Base-by-base conservation (phyloP, 148 eudicot species). In the Spergularia bocconei region DNA sequence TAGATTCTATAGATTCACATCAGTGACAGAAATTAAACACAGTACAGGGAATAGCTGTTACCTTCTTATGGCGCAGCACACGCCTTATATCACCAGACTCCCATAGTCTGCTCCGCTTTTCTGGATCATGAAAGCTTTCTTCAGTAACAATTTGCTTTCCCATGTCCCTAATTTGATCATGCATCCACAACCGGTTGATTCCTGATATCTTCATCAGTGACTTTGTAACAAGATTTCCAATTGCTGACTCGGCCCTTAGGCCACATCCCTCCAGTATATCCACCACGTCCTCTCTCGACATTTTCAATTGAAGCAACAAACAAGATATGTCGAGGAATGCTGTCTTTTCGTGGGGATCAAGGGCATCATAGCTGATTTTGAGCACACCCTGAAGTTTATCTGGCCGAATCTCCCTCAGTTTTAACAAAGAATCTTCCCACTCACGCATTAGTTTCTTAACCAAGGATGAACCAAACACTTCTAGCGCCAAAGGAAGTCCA, bases 101-200 rank as follows among this genome's bases (percentile, higher is more conserved):
- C 93, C 93, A 90, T 7, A 90, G 61, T 75, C 93, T 87, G 69
- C 89, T 90, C 17, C 79, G 82, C 72, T 56, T 80, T 11, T 83
- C 86, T 50, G 55, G 77, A 64, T 85, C 80, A 48, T 72, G 19
- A 21, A 16, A 20, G 80, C 59, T 51, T 75, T 86, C 78, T 17
- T 77, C 77, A 11, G n/a, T 56, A 47, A 88, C 87, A 72, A 90
- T 88, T 82, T 90, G 85, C 73, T 84, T 86, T 63, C 93, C 93
- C 93, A 90, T 90, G 72, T 90, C 88, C 82, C 82, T 84, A 25
- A 88, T 70, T 74, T 88, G 91, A 80, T 87, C 93, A 82, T 90
- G 93, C 88, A 90, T 88, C 89, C 89, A 84, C 77, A 90, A 72
- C 14, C 10, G 52, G 54, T 78, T 58, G 13, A 78, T 60, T 58